These are phyloP conservation scores for Talaromyces adpressus DNA, from an alignment of 495 filamentous ascomycete genomes.

Conservation along the genomic window DNA sequence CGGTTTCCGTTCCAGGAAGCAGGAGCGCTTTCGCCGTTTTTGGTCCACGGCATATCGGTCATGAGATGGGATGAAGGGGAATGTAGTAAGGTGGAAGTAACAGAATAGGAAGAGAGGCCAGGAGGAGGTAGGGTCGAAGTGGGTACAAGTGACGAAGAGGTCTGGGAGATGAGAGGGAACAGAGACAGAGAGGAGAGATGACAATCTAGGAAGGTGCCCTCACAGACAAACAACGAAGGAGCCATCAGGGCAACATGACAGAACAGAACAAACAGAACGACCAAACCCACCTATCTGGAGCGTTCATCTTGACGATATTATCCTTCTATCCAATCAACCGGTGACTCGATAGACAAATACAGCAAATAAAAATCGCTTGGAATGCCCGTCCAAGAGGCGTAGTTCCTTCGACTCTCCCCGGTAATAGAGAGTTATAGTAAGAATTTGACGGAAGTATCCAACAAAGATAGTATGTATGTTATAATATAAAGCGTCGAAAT, in stretches of 20 bases:
- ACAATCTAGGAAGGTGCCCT: background rate
- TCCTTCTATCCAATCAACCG: background rate
- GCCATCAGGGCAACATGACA: slow-evolving; percentile 1
- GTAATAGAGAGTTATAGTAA: background rate
- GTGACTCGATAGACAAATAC: background rate
- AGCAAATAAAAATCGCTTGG: background rate
- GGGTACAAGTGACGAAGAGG: background rate
- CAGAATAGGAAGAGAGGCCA: background rate
- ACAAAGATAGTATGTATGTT: background rate
- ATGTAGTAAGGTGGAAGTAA: background rate
- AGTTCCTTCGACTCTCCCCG: background rate
- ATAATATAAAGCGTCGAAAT: background rate
- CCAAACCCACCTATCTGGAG: slow-evolving; percentile 53
- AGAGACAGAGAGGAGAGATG: background rate
- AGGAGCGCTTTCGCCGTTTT: background rate
- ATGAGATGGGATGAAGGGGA: background rate
- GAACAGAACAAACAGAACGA: slow-evolving; percentile 6
- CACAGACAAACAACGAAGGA: background rate
- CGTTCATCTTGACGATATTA: slow-evolving; percentile 50
- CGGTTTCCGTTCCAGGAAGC: slow-evolving; percentile 7
- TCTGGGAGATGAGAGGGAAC: background rate
- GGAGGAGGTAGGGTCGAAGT: background rate
- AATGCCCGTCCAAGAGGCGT: background rate
- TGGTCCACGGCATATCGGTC: slow-evolving; percentile 8
- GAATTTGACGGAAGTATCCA: background rate